Evolutionary conservation across 1,139 yeast species (phyloP), one percentile per base, ranked within the genome.

Genomic region (Candida sp.): DNA sequence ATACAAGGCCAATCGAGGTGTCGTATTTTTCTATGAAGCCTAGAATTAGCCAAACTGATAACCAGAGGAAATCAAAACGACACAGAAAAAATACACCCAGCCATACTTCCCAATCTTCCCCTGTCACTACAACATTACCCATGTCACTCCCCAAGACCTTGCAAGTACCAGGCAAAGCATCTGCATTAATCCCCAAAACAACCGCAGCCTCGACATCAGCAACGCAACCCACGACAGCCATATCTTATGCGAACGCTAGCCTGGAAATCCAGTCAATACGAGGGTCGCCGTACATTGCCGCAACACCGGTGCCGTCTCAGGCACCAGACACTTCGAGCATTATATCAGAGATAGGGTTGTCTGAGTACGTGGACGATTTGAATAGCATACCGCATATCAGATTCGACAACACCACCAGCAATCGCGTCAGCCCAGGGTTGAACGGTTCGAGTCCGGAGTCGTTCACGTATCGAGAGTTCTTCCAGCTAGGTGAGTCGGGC

Each of bases 221-320:
- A 23, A 46, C 48, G 5, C 45, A 33, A 35, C 47, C 56, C 22
- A 53, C 56, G 12, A 51, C 54, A 17, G 55, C 57, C 5, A 41
- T 54, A 11, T 43, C 49, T 3, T 54, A 52, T 32, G 53, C 51
- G 30, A 54, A 47, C 48, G 54, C 49, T 11, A 52, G 50, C 33
- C 50, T 49, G 49, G 57, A 54, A 27, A 40, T 49, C 7, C 53
- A 49, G 33, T 46, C 53, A 2, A 42, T 47, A 4, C 41, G 51
- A 37, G 46, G 44, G 28, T 51, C 54, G 3, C 54, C 52, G 28
- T 42, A 39, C 12, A 41, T 44, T 6, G 52, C 47, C 22, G 17
- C 47, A 5, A 28, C 47, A n/a, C 47, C 47, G 9, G 32, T 32
- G 5, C 33, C 39, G 3, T 44, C 47, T 5, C 47, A 37, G 23